These are phyloP conservation scores for Solanum neorickii DNA, from an alignment of 257 asterid genomes.

Conservation along the genomic window DNA sequence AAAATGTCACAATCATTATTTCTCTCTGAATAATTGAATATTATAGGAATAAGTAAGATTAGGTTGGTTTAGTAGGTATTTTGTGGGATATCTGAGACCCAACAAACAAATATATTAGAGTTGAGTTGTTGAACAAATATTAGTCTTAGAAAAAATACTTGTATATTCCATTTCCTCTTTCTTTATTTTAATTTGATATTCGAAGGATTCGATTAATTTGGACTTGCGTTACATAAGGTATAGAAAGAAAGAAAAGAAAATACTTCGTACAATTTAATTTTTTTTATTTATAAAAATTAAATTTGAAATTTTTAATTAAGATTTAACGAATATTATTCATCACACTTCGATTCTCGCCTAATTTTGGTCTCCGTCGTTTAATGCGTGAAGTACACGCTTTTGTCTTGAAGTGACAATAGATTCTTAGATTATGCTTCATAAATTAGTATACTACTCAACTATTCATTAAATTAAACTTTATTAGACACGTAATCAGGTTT, in stretches of 20 bases:
- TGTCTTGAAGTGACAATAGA: background rate
- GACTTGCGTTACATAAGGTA: background rate
- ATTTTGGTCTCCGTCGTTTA: background rate
- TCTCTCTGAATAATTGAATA: background rate
- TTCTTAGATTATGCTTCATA: background rate
- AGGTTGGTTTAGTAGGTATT: background rate
- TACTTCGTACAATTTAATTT: background rate
- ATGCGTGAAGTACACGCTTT: background rate
- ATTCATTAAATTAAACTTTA: background rate
- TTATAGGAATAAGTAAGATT: background rate
- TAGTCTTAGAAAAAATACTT: background rate
- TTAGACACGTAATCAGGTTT: background rate
- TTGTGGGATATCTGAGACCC: constrained; percentile 9
- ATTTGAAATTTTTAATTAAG: background rate
- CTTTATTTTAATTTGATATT: background rate
- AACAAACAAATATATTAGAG: background rate
- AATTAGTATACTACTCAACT: background rate
- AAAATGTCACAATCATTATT: background rate
- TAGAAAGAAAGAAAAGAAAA: background rate
- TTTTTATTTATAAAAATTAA: background rate
- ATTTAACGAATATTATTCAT: background rate
- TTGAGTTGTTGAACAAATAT: background rate
- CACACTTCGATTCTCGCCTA: accelerated
- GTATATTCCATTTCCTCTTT: background rate
- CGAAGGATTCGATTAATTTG: accelerated